Evolutionary conservation across 1,284 basidiomycete genomes (phyloP).

Genomic region (Volvariella volvacea): DNA sequence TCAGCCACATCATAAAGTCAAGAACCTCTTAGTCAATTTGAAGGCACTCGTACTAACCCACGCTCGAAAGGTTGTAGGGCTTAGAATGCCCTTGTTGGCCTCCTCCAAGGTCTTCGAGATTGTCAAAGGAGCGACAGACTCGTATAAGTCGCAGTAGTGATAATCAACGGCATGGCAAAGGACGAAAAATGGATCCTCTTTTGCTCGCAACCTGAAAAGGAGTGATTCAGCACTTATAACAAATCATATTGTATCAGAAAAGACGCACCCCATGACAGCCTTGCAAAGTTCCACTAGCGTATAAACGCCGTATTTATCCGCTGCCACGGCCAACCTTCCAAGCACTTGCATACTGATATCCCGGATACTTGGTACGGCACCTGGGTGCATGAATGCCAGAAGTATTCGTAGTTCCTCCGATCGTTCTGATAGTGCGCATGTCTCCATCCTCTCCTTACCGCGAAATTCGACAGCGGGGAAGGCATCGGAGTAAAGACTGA

Average conservation of each 20-base stretch:
- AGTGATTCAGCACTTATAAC: neutral
- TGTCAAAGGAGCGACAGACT: neutral
- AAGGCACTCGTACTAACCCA: too few species aligned
- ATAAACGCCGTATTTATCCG: constrained; percentile 8
- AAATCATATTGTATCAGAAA: neutral
- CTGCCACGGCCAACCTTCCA: constrained; percentile 2
- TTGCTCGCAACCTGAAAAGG: neutral
- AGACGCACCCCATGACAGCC: constrained; percentile 4
- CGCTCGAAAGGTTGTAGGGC: too few species aligned
- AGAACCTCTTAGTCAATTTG: too few species aligned
- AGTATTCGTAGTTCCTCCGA: constrained; percentile 15
- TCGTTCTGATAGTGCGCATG: constrained; percentile 16
- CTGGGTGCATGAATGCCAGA: constrained; percentile 20
- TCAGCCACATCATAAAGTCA: too few species aligned
- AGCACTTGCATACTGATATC: constrained; percentile 1
- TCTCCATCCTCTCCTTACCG: constrained; percentile 10
- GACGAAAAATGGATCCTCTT: neutral
- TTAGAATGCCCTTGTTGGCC: too few species aligned
- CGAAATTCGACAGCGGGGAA: constrained; percentile 13
- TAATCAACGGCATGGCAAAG: constrained; percentile 2
- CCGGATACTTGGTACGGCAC: constrained; percentile 13
- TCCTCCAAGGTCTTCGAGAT: too few species aligned
- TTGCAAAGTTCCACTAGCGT: constrained; percentile 6
- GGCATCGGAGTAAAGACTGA: constrained; percentile 18
- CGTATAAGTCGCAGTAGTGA: neutral